These are phyloP conservation scores for Solanum appendiculatum DNA, from an alignment of 257 asterid genomes.

Conservation along the genomic window DNA sequence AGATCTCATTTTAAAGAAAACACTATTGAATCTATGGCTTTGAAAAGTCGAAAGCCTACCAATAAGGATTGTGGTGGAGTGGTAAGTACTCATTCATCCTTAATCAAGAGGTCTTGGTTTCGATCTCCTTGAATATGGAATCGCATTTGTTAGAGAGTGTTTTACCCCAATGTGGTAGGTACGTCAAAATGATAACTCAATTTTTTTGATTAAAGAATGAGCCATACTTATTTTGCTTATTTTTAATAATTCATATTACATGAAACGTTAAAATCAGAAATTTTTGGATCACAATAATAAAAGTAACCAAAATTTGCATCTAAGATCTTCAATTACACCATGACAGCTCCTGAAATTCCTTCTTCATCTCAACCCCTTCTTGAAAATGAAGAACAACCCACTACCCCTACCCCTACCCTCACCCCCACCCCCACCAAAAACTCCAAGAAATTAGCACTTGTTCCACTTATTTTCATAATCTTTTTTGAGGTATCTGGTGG, in stretches of 20 bases:
- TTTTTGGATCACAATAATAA: background rate
- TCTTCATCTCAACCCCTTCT: constrained; percentile 7
- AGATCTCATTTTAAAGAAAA: too few relatives aligned
- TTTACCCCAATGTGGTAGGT: too few relatives aligned
- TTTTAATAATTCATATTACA: background rate
- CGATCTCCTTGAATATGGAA: too few relatives aligned
- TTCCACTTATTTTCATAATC: constrained; percentile 42
- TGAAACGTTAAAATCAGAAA: background rate
- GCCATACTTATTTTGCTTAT: too few relatives aligned
- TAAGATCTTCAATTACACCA: background rate
- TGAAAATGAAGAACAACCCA: constrained; percentile 8
- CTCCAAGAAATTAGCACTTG: constrained; percentile 26
- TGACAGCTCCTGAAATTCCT: constrained; percentile 2
- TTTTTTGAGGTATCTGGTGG: constrained; percentile 55
- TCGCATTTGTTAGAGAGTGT: too few relatives aligned
- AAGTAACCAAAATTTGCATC: background rate
- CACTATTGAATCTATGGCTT: too few relatives aligned
- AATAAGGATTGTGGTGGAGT: too few relatives aligned
- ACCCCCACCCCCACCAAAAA: background rate
- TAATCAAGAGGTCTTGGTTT: too few relatives aligned
- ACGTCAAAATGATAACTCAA: too few relatives aligned
- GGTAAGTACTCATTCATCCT: too few relatives aligned
- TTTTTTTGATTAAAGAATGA: too few relatives aligned
- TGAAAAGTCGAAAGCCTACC: too few relatives aligned
- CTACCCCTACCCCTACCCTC: background rate